phyloP scores from a whole-genome alignment of 352 stramenopile species.

The Phytopythium vexans region DNA sequence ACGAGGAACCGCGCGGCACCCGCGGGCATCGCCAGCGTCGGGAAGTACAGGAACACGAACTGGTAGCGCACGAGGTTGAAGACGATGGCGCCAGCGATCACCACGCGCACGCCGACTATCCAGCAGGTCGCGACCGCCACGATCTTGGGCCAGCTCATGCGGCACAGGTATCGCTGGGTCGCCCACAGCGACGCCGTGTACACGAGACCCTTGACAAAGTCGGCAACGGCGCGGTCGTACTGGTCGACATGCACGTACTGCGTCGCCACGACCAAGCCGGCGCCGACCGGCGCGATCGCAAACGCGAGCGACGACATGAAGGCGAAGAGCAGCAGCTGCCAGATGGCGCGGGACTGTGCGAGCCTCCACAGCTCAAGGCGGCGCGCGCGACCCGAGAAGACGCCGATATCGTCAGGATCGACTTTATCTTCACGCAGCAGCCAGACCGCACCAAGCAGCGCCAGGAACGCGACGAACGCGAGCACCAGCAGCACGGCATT shows the following conservation, averaged over 20 bases:
- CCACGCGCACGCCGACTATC: constrained; percentile 48
- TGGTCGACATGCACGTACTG: constrained; percentile 45
- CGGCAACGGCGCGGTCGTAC: constrained; percentile 45
- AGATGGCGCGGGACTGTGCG: constrained; percentile 63
- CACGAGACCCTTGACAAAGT: constrained; percentile 46
- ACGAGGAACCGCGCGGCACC: constrained; percentile 47
- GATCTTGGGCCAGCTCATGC: constrained; percentile 43
- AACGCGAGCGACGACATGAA: constrained; percentile 56
- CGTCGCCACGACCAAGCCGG: constrained; percentile 44
- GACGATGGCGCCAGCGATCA: constrained; percentile 42
- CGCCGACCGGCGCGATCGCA: constrained; percentile 44
- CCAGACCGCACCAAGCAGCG: constrained; percentile 46
- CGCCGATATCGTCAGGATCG: background rate
- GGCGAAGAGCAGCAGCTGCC: constrained; percentile 72
- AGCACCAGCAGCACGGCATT: constrained; percentile 31
- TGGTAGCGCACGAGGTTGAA: constrained; percentile 46
- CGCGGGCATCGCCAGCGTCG: constrained; percentile 37
- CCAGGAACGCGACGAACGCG: constrained; percentile 29
- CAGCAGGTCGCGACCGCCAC: constrained; percentile 53
- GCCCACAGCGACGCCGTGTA: constrained; percentile 56
- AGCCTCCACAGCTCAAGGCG: constrained; percentile 61
- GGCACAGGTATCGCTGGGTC: constrained; percentile 54
- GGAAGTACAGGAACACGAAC: constrained; percentile 59
- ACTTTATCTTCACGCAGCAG: constrained; percentile 48
- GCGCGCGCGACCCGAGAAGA: constrained; percentile 7